Percentiles rank a stretch among this genome's conserved stretches.
These are phyloP conservation scores for Metahyphopichia silvanorum DNA, from an alignment of 805 yeast genomes.

Conservation along the genomic window DNA sequence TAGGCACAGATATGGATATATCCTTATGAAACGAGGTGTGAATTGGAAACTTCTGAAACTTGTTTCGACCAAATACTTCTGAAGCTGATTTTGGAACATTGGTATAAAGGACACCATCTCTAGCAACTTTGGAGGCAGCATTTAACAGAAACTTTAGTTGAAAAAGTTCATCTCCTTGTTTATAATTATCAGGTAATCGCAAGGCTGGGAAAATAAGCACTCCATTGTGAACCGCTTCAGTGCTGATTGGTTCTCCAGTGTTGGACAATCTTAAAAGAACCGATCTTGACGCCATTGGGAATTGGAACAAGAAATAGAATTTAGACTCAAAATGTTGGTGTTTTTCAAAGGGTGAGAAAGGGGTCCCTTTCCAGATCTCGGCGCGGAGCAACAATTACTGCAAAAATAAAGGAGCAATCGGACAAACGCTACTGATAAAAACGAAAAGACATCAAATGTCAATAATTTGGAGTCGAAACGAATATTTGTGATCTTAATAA, in stretches of 20 bases:
- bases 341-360: background rate
- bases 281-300: slow-evolving; percentile 22
- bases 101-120: slow-evolving; percentile 69
- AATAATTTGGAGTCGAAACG: too few relatives aligned
- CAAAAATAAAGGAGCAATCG: too few relatives aligned
- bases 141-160: slow-evolving; percentile 59
- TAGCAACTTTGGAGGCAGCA: slow-evolving; percentile 71
- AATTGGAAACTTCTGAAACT: slow-evolving; percentile 50
- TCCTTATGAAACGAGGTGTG: slow-evolving; percentile 63
- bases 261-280: slow-evolving; percentile 46
- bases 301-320: background rate
- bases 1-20: slow-evolving; percentile 54
- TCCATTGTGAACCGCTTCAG: slow-evolving; percentile 37
- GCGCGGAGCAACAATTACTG: too few relatives aligned
- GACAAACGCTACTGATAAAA: too few relatives aligned
- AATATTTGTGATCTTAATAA: too few relatives aligned
- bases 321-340: background rate
- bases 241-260: slow-evolving; percentile 44
- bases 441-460: too few relatives aligned
- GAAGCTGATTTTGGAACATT: slow-evolving; percentile 56
- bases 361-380: background rate
- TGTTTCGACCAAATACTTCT: slow-evolving; percentile 52
- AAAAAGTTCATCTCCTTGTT: slow-evolving; percentile 41
- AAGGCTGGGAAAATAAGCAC: slow-evolving; percentile 50
- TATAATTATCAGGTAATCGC: slow-evolving; percentile 29